Percentiles rank a stretch among this genome's conserved stretches.
phyloP scores from a whole-genome alignment of 805 yeast genomes.

The Komagataella mondaviorum region DNA sequence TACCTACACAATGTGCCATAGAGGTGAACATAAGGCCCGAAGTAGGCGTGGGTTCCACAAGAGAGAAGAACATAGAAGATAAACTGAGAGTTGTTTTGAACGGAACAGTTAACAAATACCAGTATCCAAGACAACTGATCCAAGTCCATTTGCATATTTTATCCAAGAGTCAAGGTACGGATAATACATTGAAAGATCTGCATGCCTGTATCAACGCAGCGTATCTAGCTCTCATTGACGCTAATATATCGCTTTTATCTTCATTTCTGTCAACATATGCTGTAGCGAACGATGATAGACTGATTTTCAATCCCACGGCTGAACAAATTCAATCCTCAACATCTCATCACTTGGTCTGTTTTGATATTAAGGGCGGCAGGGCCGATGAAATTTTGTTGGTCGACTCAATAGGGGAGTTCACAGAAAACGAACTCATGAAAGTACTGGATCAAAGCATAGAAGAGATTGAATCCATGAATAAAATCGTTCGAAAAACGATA shows the following conservation, averaged over 20 bases:
- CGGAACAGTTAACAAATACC: conserved; percentile 42
- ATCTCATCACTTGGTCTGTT: conserved; percentile 59
- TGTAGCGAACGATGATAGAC: conserved; percentile 14
- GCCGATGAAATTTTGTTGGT: conserved; percentile 46
- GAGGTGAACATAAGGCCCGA: conserved; percentile 75
- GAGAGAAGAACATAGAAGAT: conserved; percentile 70
- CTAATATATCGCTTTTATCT: conserved; percentile 57
- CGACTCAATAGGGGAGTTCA: conserved; percentile 65
- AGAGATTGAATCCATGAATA: conserved; percentile 30
- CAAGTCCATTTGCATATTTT: conserved; percentile 58
- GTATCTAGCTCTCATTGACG: conserved; percentile 64
- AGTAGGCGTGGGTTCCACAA: conserved; percentile 53
- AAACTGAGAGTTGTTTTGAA: conserved; percentile 49
- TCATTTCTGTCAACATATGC: conserved; percentile 48
- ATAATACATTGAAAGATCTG: conserved; percentile 32
- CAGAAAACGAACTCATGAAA: conserved; percentile 36
- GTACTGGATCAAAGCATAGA: conserved; percentile 39
- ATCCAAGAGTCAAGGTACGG: conserved; percentile 32
- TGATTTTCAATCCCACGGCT: conserved; percentile 30
- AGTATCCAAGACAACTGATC: conserved; percentile 69
- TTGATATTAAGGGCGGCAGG: conserved; percentile 34
- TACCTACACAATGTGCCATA: conserved; percentile 64
- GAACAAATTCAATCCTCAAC: conserved; percentile 25
- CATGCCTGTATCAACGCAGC: conserved; percentile 63
- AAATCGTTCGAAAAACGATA: conserved; percentile 31